phyloP scores from a whole-genome alignment of 768 basidiomycete genomes.

The Tephrocybe sp. region DNA sequence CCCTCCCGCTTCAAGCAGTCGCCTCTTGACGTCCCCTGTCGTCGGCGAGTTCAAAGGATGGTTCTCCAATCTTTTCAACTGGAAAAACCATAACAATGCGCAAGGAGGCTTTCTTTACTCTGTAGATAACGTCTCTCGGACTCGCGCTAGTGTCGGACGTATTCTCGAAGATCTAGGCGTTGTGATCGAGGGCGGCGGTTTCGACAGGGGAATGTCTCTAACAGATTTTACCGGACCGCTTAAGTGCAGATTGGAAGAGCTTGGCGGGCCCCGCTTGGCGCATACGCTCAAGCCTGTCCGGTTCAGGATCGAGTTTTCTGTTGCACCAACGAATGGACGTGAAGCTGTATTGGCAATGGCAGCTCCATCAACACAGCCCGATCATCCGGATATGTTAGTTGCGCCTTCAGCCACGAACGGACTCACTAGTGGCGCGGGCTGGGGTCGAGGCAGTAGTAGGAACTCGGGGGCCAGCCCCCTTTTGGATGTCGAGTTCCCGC shows the following conservation, averaged over 20 bases:
- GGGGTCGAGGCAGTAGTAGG: constrained; percentile 23
- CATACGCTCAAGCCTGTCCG: constrained; percentile 68
- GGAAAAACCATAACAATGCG: constrained; percentile 60
- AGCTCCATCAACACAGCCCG: constrained; percentile 5
- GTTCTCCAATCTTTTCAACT: constrained; percentile 95
- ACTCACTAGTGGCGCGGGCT: constrained; percentile 9
- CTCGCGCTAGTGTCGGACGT: constrained; percentile 60
- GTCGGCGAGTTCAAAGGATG: constrained; percentile 86
- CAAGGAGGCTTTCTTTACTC: constrained; percentile 51
- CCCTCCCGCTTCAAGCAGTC: constrained; percentile 29
- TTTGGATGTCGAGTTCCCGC: constrained; percentile 25
- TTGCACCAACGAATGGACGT: constrained; percentile 22
- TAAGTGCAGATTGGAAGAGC: constrained; percentile 54
- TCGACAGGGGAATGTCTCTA: constrained; percentile 21
- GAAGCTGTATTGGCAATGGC: not conserved
- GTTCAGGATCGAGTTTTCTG: constrained; percentile 78
- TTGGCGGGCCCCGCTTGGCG: constrained; percentile 32
- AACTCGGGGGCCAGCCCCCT: constrained; percentile 17
- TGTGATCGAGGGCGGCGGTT: constrained; percentile 34
- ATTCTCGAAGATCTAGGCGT: constrained; percentile 69
- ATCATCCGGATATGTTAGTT: constrained; percentile 10
- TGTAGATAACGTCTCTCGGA: constrained; percentile 49
- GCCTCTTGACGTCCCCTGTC: constrained; percentile 59
- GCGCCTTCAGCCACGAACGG: constrained; percentile 11
- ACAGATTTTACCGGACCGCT: constrained; percentile 28